These are phyloP conservation scores for Hyphodiscus sp. DNA, from an alignment of 2,329 filamentous ascomycete species.

Conservation along the genomic window DNA sequence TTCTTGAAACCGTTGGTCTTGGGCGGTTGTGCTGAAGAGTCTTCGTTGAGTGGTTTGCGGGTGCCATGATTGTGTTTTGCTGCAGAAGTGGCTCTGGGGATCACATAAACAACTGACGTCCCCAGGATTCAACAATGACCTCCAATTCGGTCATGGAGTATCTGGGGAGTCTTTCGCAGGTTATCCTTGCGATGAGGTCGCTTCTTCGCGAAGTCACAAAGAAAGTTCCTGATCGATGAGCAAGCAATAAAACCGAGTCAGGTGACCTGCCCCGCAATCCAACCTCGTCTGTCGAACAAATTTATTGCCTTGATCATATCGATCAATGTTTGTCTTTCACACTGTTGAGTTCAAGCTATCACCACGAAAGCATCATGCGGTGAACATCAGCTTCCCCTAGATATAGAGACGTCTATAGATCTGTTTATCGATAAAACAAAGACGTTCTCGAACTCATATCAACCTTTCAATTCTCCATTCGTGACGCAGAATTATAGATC, in stretches of 20 bases:
- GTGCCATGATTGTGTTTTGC: slow-evolving; percentile 20
- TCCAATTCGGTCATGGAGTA: neutral
- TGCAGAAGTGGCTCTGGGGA: neutral
- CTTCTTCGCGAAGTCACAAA: neutral
- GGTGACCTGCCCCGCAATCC: neutral
- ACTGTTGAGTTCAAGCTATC: too few relatives aligned
- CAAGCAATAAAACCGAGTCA: too few relatives aligned
- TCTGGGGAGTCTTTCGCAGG: neutral
- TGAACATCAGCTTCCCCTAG: too few relatives aligned
- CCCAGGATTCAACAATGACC: neutral
- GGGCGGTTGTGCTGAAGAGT: slow-evolving; percentile 26
- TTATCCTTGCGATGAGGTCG: neutral
- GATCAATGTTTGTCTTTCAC: too few relatives aligned
- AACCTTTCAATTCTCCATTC: too few relatives aligned
- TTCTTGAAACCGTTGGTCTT: slow-evolving; percentile 20
- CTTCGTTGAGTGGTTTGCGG: slow-evolving; percentile 23
- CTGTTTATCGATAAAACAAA: too few relatives aligned
- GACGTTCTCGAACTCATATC: too few relatives aligned
- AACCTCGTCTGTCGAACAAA: neutral
- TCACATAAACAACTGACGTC: neutral
- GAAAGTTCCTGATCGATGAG: neutral
- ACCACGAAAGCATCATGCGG: too few relatives aligned
- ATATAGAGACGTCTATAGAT: too few relatives aligned
- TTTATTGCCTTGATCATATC: too few relatives aligned
- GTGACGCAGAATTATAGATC: too few relatives aligned